phyloP scores from a whole-genome alignment of 2,329 filamentous ascomycete genomes.

The Aspergillus sp. region DNA sequence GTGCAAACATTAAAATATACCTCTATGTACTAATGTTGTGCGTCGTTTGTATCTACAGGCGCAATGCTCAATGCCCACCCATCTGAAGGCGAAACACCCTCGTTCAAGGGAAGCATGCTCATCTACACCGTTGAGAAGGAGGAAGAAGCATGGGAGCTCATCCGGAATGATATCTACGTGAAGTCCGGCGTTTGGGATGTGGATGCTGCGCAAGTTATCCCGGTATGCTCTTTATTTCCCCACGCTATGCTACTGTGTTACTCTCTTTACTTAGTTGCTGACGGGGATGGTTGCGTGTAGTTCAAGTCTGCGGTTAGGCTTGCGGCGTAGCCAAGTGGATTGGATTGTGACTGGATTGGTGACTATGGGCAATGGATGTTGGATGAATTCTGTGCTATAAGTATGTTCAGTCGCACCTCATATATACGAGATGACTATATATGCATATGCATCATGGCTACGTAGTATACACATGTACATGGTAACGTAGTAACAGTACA shows the following conservation, averaged over 20 bases:
- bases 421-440: background rate
- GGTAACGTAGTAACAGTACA: background rate
- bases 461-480: background rate
- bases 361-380: background rate
- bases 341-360: background rate
- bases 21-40: background rate
- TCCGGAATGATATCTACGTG: constrained; percentile 73
- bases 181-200: constrained; percentile 77
- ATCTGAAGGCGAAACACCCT: constrained; percentile 59
- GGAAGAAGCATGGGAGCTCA: constrained; percentile 66
- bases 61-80: constrained; percentile 68
- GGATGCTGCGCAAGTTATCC: constrained; percentile 56
- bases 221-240: constrained; percentile 29
- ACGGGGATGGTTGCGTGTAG: constrained; percentile 17
- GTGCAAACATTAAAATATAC: background rate
- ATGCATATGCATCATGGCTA: background rate
- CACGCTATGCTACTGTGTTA: background rate
- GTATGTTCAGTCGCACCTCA: background rate
- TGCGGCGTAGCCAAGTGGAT: constrained; percentile 4
- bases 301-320: constrained; percentile 32
- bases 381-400: background rate
- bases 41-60: constrained; percentile 45
- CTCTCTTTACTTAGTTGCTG: background rate
- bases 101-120: constrained; percentile 73
- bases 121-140: constrained; percentile 65